A percentile compares a stretch with the other conserved stretches of the same genome.
phyloP scores from a whole-genome alignment of 441 rosid species.

The Erodium chrysanthum region DNA sequence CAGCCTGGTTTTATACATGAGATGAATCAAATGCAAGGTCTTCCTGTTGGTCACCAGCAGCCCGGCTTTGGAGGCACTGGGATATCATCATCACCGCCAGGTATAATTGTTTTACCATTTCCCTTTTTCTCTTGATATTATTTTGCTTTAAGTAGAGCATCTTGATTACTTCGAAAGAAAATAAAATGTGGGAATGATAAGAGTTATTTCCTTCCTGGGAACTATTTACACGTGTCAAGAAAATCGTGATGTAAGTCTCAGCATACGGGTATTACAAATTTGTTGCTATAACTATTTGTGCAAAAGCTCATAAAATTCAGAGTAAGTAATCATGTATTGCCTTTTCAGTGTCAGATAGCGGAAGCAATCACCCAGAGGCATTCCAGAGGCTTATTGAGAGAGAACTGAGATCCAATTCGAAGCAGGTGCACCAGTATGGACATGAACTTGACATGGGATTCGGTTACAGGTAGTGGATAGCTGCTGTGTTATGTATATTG shows the following conservation, averaged over 20 bases:
- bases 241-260: neutral
- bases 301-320: neutral
- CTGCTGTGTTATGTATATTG: constrained; percentile 18
- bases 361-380: constrained; percentile 52
- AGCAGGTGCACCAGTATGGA: constrained; percentile 34
- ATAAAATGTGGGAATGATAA: neutral
- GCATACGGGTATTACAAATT: neutral
- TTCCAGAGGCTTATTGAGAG: constrained; percentile 70
- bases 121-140: neutral
- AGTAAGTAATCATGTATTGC: neutral
- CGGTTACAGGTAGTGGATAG: constrained; percentile 40
- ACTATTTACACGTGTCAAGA: neutral
- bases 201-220: neutral
- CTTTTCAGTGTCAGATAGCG: constrained; percentile 42
- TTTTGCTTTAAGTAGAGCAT: neutral
- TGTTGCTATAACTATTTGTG: neutral
- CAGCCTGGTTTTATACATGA: constrained; percentile 58
- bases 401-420: constrained; percentile 60
- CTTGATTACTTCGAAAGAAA: neutral
- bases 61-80: constrained; percentile 41
- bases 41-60: constrained; percentile 51
- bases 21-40: constrained; percentile 49
- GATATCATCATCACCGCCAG: constrained; percentile 30
- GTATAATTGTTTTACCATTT: constrained; percentile 23
- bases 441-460: constrained; percentile 73